Evolutionary conservation across 208 protist species (phyloP), one percentile per base, ranked within the genome.

Genomic region (Vickermania ingenoplastis): DNA sequence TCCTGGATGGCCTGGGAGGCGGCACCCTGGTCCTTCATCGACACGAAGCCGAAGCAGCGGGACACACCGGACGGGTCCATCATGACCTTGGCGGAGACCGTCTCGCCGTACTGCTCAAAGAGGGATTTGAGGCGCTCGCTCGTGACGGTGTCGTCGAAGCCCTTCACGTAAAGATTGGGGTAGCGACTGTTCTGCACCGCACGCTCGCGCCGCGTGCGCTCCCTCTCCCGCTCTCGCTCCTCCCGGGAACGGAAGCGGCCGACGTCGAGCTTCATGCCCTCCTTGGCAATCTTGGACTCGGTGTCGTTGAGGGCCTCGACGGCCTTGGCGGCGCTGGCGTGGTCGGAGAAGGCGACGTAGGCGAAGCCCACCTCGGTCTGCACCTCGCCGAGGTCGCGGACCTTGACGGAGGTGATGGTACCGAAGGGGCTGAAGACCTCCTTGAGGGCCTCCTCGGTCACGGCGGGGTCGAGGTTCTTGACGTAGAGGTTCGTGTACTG

Each of bases 401-500:
- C 94, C 83, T 97, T 97, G 64, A 84, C 87, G 23, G 92, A 97
- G 52, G 94, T 98, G 63, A 99, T 97, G 59, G 89, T 91, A 58
- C 98, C 98, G 68, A 91, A 99, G 55, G 65, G 71, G 55, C 66
- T 52, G 71, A 99, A 99, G 53, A 92, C 79, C 50, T 89, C 81
- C 61, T 83, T 80, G 25, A 99, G 77, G 62, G 92, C 82, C 55
- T 98, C 94, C 57, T 98, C 95, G 59, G 90, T 84, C 52, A 99
- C 83, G 21, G 65, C 60, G 61, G 97, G 94, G 63, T 98, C 92
- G 61, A 99, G 86, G 93, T 99, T 99, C 83, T 99, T 99, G 61
- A 99, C 89, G 88, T 99, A 99, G 26, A 99, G 87, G 84, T 99
- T 99, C 48, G 93, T 95, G 74, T 92, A 98, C 80, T 98, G 97